phyloP scores from a whole-genome alignment of 257 asterid species.

The Solanum chiquidenum region DNA sequence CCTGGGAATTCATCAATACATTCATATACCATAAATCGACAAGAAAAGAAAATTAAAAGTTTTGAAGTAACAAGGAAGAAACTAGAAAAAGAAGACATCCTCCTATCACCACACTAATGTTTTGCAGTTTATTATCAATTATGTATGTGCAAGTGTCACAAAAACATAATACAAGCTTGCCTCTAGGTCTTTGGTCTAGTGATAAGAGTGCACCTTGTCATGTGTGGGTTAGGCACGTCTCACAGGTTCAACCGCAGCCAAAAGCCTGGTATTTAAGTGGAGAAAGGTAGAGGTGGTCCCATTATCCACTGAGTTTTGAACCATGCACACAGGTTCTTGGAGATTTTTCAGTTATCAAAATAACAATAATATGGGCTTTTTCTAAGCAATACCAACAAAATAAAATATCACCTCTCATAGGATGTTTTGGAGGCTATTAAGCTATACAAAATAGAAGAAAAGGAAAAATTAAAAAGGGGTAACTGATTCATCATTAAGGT shows the following conservation, averaged over 20 bases:
- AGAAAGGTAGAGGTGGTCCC: neutral
- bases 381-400: neutral
- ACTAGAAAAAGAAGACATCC: neutral
- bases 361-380: neutral
- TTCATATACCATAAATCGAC: neutral
- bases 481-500: neutral
- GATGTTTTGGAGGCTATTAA: neutral
- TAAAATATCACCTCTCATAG: neutral
- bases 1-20: conserved; percentile 36
- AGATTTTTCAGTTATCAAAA: neutral
- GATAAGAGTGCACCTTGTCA: neutral
- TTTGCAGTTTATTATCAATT: neutral
- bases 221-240: neutral
- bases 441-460: neutral
- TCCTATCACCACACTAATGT: neutral
- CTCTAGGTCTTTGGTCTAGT: neutral
- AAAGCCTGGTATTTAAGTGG: neutral
- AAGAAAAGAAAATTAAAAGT: neutral
- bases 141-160: neutral
- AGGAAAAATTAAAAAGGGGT: neutral
- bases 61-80: neutral
- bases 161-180: neutral
- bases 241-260: neutral
- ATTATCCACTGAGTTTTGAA: neutral
- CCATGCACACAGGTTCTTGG: neutral